Conservation (phyloP, 2,329 filamentous ascomycete genomes). For the Talaromyces sp. region DNA sequence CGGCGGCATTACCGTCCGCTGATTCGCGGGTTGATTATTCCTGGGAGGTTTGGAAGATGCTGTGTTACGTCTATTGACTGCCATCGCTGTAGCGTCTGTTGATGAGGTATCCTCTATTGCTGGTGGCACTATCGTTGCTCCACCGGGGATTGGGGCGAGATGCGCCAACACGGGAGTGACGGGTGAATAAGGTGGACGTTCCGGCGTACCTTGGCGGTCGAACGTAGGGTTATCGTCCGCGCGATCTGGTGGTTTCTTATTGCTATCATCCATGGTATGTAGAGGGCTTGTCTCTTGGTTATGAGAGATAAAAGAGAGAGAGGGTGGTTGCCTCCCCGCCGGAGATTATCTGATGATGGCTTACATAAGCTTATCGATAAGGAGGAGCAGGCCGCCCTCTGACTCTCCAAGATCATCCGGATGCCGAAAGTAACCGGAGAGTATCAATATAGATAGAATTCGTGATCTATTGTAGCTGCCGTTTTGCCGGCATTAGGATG, state of each 20-base stretch:
- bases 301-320: not conserved
- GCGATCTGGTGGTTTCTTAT: not conserved
- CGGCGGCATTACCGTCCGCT: not conserved
- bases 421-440: too few relatives aligned
- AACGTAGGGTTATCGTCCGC: constrained; percentile 18
- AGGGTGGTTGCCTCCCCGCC: not conserved
- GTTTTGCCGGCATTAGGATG: too few relatives aligned
- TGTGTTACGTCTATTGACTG: not conserved
- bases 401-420: too few relatives aligned
- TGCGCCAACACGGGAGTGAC: constrained; percentile 42
- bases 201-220: constrained; percentile 35
- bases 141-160: constrained; percentile 26
- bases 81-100: constrained; percentile 17
- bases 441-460: too few relatives aligned
- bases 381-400: not conserved
- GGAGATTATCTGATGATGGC: not conserved
- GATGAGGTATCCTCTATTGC: constrained; percentile 27
- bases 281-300: not conserved
- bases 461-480: too few relatives aligned
- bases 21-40: not conserved
- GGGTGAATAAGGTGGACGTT: constrained; percentile 44
- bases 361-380: constrained; percentile 9
- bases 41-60: not conserved
- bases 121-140: constrained; percentile 30
- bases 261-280: constrained; percentile 1